Conservation (phyloP, 129 eudicot species). For the Solidago caesia region DNA sequence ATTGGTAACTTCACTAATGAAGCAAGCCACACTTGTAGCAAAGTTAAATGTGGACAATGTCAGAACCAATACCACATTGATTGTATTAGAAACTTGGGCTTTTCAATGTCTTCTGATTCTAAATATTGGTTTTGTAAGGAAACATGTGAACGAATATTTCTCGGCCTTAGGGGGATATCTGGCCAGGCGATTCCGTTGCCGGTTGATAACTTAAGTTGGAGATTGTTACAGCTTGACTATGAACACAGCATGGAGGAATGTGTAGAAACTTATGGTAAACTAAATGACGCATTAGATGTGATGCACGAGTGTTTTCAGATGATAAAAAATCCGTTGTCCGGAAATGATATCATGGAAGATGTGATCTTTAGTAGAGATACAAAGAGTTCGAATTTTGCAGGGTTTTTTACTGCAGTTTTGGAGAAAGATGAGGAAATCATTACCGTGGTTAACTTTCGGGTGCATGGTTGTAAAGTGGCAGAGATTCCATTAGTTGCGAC, state of each 20-base stretch:
- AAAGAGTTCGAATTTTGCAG: slow-evolving; percentile 50
- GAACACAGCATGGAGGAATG: slow-evolving; percentile 12
- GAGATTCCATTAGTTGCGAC: slow-evolving; percentile 86
- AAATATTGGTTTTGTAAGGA: slow-evolving; percentile 54
- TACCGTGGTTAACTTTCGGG: slow-evolving; percentile 60
- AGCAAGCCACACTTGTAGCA: slow-evolving; percentile 17
- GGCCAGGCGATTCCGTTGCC: slow-evolving; percentile 43
- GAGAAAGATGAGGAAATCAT: slow-evolving; percentile 59
- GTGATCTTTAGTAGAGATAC: slow-evolving; percentile 63
- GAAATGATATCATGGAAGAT: slow-evolving; percentile 60
- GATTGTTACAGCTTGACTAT: slow-evolving; percentile 45
- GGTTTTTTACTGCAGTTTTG: slow-evolving; percentile 67
- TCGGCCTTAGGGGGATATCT: slow-evolving; percentile 38
- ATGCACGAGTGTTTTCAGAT: slow-evolving; percentile 85
- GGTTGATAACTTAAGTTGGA: slow-evolving; percentile 55
- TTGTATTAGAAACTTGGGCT: slow-evolving; percentile 45
- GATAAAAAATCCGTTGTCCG: slow-evolving; percentile 48
- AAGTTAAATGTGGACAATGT: slow-evolving; percentile 62
- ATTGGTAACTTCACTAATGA: background rate
- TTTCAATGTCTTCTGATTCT: slow-evolving; percentile 1
- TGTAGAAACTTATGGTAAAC: slow-evolving; percentile 42
- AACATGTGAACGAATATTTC: slow-evolving; percentile 49
- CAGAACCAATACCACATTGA: slow-evolving; percentile 50
- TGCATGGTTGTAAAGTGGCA: slow-evolving; percentile 77
- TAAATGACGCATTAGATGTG: slow-evolving; percentile 54